These are phyloP conservation scores for Puccinia horiana DNA, from an alignment of 1,284 basidiomycete genomes.

Conservation along the genomic window DNA sequence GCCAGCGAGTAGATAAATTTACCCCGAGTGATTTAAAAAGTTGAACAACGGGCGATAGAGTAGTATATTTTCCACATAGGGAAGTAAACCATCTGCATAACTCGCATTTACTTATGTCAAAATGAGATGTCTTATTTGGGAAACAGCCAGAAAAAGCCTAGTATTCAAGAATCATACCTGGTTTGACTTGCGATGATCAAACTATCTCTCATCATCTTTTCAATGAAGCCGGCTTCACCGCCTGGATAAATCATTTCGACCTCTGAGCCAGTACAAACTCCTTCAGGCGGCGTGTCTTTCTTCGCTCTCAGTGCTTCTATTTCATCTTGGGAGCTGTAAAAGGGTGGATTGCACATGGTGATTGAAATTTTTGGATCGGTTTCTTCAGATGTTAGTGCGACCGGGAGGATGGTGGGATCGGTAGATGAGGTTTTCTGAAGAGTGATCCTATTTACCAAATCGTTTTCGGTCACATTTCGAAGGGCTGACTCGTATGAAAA, in stretches of 20 bases:
- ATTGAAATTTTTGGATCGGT: slow-evolving; percentile 65
- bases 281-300: slow-evolving; percentile 67
- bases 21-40: slow-evolving; percentile 66
- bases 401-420: slow-evolving; percentile 28
- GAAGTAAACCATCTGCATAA: slow-evolving; percentile 84
- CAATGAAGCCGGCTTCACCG: slow-evolving; percentile 79
- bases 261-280: slow-evolving; percentile 75
- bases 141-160: neutral
- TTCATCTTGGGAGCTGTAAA: slow-evolving; percentile 75
- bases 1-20: slow-evolving; percentile 52
- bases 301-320: slow-evolving; percentile 69
- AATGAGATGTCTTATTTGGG: neutral
- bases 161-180: slow-evolving; percentile 59
- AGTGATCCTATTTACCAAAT: slow-evolving; percentile 63
- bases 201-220: slow-evolving; percentile 76
- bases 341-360: slow-evolving; percentile 93
- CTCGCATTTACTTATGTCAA: neutral
- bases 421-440: slow-evolving; percentile 54
- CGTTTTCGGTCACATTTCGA: slow-evolving; percentile 66
- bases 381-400: neutral
- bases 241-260: slow-evolving; percentile 83
- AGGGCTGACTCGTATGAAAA: slow-evolving; percentile 65
- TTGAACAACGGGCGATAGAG: slow-evolving; percentile 67
- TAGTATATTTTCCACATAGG: slow-evolving; percentile 81
- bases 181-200: slow-evolving; percentile 62